Base-by-base conservation (phyloP, 164 flowering plant species). In the Macadamia integrifolia region DNA sequence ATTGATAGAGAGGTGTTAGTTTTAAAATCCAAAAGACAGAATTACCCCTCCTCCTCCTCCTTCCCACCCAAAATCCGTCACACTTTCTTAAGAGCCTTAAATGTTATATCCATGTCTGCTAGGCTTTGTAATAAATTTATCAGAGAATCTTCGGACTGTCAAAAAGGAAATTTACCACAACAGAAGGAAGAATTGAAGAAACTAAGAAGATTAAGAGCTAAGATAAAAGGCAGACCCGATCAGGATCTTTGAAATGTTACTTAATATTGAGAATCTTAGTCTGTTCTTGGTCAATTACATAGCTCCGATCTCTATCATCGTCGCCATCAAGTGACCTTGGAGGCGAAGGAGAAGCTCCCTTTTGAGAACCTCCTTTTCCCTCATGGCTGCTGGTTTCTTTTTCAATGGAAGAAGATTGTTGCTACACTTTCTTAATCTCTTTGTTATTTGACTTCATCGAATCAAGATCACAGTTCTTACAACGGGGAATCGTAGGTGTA, bases 171-270 rank as follows among this genome's bases (percentile, higher is more conserved):
- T 23, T 23, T 23, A 23, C 23, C 23, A 23, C 23, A 23, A 23
- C 23, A 23, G 23, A 23, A 23, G 23, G 23, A 23, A 23, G 23
- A 23, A 23, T 23, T 23, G 23, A 23, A 23, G 23, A 50, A 10
- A 7, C 11, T 10, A 3, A 50, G 55, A 50, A 6, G 13, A 50
- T 29, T n/a, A 70, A 31, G 23, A 23, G 23, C 23, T 1, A 30
- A 10, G 3, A 64, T 61, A 23, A 7, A 50, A 43, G 14, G 7
- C 44, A 62, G 53, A 92, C 98, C 99, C 86, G 98, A 71, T 83
- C 70, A 56, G 85, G 90, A 74, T 86, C 90, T 76, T 95, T 97
- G 50, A 95, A 87, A 43, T 80, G 86, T 42, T 84, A 88, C 76
- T 86, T 92, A 56, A 95, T 86, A 6, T 78, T 78, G 1, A 88